These are phyloP conservation scores for Picea sitchensis DNA, from an alignment of 75 land plant genomes.

Conservation along the genomic window DNA sequence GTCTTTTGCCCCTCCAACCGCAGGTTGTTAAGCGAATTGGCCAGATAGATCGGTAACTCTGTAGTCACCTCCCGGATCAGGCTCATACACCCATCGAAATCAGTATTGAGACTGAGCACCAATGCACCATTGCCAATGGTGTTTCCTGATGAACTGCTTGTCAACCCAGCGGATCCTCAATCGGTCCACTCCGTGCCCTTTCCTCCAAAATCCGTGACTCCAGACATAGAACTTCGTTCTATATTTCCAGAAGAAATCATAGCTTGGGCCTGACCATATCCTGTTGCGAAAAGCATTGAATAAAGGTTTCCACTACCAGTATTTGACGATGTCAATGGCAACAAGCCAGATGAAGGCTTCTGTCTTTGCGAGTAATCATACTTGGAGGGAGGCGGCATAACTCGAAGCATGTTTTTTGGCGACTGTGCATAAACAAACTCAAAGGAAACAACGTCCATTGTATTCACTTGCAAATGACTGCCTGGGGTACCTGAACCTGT, in stretches of 20 bases:
- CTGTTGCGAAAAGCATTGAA: constrained; percentile 20
- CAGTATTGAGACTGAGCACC: no score
- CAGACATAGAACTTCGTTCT: background rate
- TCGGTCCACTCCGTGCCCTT: background rate
- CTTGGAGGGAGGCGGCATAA: background rate
- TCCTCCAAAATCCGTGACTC: background rate
- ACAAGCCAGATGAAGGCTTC: background rate
- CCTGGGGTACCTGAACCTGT: no score
- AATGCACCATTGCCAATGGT: no score
- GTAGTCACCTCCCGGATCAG: no score
- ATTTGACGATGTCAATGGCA: constrained; percentile 15
- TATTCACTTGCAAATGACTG: background rate
- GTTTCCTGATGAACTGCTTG: no score
- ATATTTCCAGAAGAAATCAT: background rate
- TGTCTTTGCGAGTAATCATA: background rate
- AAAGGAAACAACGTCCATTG: background rate
- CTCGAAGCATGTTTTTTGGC: background rate
- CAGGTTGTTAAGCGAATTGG: no score
- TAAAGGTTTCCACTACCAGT: constrained; percentile 6
- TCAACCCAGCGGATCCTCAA: no score
- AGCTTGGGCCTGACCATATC: background rate
- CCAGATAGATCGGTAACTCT: no score
- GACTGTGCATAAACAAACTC: background rate
- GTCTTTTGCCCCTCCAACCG: no score
- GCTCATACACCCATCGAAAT: no score